Base-by-base conservation (phyloP, 331 rosid genomes). In the Malus hybrid region DNA sequence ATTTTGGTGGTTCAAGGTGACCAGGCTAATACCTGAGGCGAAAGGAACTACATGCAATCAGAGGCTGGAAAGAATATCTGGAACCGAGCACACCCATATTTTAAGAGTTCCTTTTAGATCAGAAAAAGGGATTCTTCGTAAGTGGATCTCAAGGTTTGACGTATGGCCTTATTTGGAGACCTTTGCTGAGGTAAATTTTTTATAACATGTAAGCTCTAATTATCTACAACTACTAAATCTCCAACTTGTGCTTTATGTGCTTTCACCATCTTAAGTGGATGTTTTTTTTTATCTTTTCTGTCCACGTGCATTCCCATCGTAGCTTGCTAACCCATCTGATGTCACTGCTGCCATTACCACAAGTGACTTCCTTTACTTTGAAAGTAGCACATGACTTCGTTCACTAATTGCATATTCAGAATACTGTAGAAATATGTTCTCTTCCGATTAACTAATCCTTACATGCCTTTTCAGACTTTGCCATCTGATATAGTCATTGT, bases 121-220 rank as follows among this genome's bases (percentile, higher is more conserved):
- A 42, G 89, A 94, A n/a, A 85, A 80, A 6, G 97, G 99, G 76
- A 82, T 71, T 78, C 93, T 94, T 1, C 95, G 86, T 29, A 88
- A 92, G 85, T 94, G 99, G 97, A 94, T 94, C 79, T 94, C 99
- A 83, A 90, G 99, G 85, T 94, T 94, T 85, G 99, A 94, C 74
- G 92, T 94, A 48, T 90, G 91, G 97, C 97, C 97, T 73, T 89
- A 87, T 80, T 87, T 91, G 70, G 97, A 91, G 88, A 83, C 90
- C 73, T 91, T 76, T 86, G 87, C 97, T 10, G 89, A 91, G 97
- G 97, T 89, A 82, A 28, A 19, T 60, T 32, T 33, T 22, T 6
- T 33, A 42, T n/a, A 71, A 69, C 39, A 65, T 29, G 5, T 55
- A 69, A 54, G 65, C 65, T 74, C 33, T 69, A 34, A 56, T 20